Percentiles rank a stretch among this genome's conserved stretches.
Conservation (phyloP, 805 yeast genomes). For the Spathaspora passalidarum region DNA sequence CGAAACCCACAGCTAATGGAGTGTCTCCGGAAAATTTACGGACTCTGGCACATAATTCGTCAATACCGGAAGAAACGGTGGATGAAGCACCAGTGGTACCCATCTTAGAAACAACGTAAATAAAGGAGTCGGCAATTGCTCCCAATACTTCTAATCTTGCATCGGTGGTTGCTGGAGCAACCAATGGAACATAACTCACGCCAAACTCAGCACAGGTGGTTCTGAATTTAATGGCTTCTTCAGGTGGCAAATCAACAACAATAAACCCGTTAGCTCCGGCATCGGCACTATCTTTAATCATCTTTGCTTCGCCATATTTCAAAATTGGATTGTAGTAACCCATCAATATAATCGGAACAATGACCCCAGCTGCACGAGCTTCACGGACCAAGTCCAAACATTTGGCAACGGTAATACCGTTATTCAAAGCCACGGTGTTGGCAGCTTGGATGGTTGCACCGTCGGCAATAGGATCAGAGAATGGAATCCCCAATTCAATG, state of each 20-base stretch:
- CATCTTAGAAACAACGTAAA: slow-evolving; percentile 96
- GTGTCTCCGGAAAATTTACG: slow-evolving; percentile 72
- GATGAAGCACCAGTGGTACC: slow-evolving; percentile 92
- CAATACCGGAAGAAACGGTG: slow-evolving; percentile 59
- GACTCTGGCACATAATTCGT: slow-evolving; percentile 69
- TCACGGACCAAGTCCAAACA: slow-evolving; percentile 67
- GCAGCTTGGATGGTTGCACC: slow-evolving; percentile 96
- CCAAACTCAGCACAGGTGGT: slow-evolving; percentile 63
- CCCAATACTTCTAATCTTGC: slow-evolving; percentile 78
- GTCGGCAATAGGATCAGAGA: slow-evolving; percentile 98
- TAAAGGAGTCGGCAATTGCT: slow-evolving; percentile 88
- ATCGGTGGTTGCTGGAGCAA: slow-evolving; percentile 95
- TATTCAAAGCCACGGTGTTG: slow-evolving; percentile 74
- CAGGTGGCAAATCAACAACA: slow-evolving; percentile 96
- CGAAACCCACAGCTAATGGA: slow-evolving; percentile 89
- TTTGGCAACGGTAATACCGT: slow-evolving; percentile 70
- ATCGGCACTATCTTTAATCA: slow-evolving; percentile 71
- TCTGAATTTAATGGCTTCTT: slow-evolving; percentile 90
- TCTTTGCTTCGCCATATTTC: slow-evolving; percentile 82
- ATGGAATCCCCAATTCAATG: slow-evolving; percentile 93
- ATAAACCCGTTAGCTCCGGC: slow-evolving; percentile 96
- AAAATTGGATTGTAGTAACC: slow-evolving; percentile 96
- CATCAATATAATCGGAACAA: slow-evolving; percentile 89
- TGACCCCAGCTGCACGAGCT: slow-evolving; percentile 82
- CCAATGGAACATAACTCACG: slow-evolving; percentile 84